Percentiles rank a stretch among this genome's conserved stretches.
Conservation (phyloP, 768 basidiomycete species). For the Daedaleopsis nitida region DNA sequence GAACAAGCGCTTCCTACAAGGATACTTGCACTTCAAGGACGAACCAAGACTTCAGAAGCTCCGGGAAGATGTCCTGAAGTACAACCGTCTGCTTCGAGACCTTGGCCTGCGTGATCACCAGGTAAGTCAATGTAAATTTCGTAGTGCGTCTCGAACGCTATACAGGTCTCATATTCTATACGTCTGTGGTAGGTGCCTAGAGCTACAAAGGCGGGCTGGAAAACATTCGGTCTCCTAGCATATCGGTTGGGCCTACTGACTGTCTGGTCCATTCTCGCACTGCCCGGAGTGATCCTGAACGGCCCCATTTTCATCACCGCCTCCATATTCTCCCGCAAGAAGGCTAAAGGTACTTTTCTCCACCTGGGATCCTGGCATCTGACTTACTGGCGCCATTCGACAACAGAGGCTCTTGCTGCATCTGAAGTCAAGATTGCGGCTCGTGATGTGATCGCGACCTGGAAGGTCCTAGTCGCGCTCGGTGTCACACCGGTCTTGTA, state of each 20-base stretch:
- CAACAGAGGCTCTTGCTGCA: conserved; percentile 88
- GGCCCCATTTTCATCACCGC: conserved; percentile 92
- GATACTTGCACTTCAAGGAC: conserved; percentile 90
- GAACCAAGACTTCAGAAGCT: conserved; percentile 87
- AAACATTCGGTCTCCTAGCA: conserved; percentile 77
- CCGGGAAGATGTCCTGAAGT: conserved; percentile 78
- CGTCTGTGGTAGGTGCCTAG: conserved; percentile 66
- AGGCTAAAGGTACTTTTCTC: conserved; percentile 71
- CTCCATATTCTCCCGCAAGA: conserved; percentile 82
- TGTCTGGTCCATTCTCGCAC: conserved; percentile 80
- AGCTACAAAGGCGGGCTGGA: conserved; percentile 85
- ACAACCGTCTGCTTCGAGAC: conserved; percentile 86
- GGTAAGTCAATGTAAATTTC: conserved; percentile 39
- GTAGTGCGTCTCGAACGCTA: neutral
- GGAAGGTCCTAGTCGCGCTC: conserved; percentile 95
- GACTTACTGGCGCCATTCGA: neutral
- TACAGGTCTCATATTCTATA: neutral
- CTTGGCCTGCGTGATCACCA: conserved; percentile 94
- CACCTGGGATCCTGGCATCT: neutral
- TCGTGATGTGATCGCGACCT: conserved; percentile 95
- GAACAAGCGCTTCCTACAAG: conserved; percentile 90
- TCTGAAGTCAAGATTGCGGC: conserved; percentile 94
- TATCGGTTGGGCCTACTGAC: conserved; percentile 80
- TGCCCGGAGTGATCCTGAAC: conserved; percentile 91
- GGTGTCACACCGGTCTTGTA: conserved; percentile 90